Percentiles rank a stretch among this genome's conserved stretches.
Evolutionary conservation across 345 rosid species (phyloP).

Genomic region (Salix udensis): DNA sequence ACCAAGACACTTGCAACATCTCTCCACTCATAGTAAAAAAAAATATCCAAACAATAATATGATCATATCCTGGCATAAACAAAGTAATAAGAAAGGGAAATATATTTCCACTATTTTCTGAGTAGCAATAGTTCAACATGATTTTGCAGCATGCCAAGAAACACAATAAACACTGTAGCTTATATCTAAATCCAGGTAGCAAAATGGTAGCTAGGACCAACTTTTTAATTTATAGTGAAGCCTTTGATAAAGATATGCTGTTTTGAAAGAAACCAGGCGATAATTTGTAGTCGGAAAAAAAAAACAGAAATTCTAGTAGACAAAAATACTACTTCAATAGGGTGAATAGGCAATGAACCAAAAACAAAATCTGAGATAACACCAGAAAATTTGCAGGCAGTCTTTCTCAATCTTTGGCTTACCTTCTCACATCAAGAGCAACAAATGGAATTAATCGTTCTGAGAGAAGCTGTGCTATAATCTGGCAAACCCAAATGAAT

Average conservation of each 20-base stretch:
- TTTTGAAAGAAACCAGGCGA: background rate
- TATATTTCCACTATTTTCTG: background rate
- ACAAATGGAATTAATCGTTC: slow-evolving; percentile 95
- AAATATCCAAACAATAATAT: background rate
- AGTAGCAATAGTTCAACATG: background rate
- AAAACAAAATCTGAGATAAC: background rate
- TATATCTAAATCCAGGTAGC: background rate
- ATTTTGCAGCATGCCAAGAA: background rate
- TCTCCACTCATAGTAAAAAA: background rate
- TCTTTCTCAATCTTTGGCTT: slow-evolving; percentile 12
- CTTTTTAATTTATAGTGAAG: background rate
- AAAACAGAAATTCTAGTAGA: background rate
- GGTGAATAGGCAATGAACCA: background rate
- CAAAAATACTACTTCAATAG: background rate
- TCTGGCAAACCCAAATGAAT: slow-evolving; percentile 46
- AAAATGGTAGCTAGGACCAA: background rate
- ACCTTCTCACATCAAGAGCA: slow-evolving; percentile 97
- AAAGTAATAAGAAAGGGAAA: background rate
- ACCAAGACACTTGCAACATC: background rate
- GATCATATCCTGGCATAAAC: background rate
- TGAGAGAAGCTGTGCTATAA: slow-evolving; percentile 97
- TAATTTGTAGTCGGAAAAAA: background rate
- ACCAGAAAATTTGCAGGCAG: background rate
- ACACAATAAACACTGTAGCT: background rate
- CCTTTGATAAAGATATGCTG: background rate